Base-by-base conservation (phyloP, 768 basidiomycete species). In the Coprinopsis sp. region DNA sequence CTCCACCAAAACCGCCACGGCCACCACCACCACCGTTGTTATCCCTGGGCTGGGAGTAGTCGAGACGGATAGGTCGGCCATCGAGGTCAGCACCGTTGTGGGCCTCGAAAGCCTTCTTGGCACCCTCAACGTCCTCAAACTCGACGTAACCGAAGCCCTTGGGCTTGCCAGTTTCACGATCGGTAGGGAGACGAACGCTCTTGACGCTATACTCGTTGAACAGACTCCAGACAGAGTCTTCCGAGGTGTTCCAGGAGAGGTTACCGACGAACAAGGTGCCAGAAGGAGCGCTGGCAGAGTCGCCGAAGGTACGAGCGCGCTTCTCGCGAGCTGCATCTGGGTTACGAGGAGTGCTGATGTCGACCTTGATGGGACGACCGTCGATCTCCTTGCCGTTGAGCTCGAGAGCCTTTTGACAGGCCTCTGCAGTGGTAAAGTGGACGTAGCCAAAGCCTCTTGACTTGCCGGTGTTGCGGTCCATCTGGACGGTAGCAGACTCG, bases 131-230 rank as follows among this genome's bases (percentile, higher is more conserved):
- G 55, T 85, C 83, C 54, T 84, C 79, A 66, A 94, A 96, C 66
- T 97, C 92, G 60, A 99, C 88, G 67, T 98, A 98, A 18, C 84
- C 96, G 66, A 95, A 98, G 58, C 96, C 96, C 67, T 97, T 98
- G 37, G 90, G 84, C 51, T 74, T 77, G 23, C 92, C 93, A 6
- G 87, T 78, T 40, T 99, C 96, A 54, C 90, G 76, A 65, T 98
- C 93, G 30, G 93, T 96, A 24, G 93, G 92, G 40, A 99, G 70
- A 46, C 93, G 81, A 31, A 97, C 90, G 58, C 72, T 84, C 71
- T 88, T 87, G 51, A 96, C 79, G 47, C 91, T 91, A 62, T 84
- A 84, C 60, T 92, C 91, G 52, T 81, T 84, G 66, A 98, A 99
- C 55, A 82, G 76, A 64, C 87, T 81, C 91, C 92, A 97, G 27